Evolutionary conservation across 768 basidiomycete species (phyloP).

Genomic region (Hortiboletus flavorubellus): DNA sequence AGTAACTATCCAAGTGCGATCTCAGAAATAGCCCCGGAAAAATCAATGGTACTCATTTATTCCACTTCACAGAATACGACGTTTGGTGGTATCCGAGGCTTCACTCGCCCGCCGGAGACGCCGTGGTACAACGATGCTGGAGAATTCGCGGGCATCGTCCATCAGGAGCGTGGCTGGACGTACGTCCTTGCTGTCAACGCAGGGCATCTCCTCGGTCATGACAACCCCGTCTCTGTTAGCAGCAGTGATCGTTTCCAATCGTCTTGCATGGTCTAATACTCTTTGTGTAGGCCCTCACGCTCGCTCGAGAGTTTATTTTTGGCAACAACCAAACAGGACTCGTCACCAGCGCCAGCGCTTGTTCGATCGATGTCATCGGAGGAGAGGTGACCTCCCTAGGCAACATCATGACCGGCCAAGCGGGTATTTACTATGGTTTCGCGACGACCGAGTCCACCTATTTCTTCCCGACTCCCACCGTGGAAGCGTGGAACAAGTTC

Average conservation of each 20-base stretch:
- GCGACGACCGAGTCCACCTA: conserved; percentile 50
- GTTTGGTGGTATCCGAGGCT: conserved; percentile 74
- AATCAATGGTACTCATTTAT: background rate
- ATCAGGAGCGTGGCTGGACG: conserved; percentile 66
- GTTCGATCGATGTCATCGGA: conserved; percentile 36
- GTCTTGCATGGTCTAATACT: background rate
- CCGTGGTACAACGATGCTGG: conserved; percentile 61
- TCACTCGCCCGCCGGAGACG: conserved; percentile 64
- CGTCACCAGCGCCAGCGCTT: conserved; percentile 34
- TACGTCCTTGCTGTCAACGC: conserved; percentile 38
- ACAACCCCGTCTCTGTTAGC: conserved; percentile 45
- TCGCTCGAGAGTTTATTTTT: conserved; percentile 65
- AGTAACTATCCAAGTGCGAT: conserved; percentile 55
- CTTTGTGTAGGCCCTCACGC: conserved; percentile 48
- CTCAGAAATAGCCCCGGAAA: background rate
- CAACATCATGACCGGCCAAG: conserved; percentile 49
- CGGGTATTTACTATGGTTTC: conserved; percentile 55
- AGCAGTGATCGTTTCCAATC: conserved; percentile 15
- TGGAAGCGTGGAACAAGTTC: conserved; percentile 53
- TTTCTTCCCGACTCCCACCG: conserved; percentile 52
- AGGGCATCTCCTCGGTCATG: conserved; percentile 40
- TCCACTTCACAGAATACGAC: conserved; percentile 58
- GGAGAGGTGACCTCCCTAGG: conserved; percentile 50
- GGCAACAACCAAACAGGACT: conserved; percentile 60
- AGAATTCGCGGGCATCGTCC: conserved; percentile 62